Percentiles rank a stretch among this genome's conserved stretches.
Conservation (phyloP, 2,329 filamentous ascomycete species). For the Hypomyces rosellus region DNA sequence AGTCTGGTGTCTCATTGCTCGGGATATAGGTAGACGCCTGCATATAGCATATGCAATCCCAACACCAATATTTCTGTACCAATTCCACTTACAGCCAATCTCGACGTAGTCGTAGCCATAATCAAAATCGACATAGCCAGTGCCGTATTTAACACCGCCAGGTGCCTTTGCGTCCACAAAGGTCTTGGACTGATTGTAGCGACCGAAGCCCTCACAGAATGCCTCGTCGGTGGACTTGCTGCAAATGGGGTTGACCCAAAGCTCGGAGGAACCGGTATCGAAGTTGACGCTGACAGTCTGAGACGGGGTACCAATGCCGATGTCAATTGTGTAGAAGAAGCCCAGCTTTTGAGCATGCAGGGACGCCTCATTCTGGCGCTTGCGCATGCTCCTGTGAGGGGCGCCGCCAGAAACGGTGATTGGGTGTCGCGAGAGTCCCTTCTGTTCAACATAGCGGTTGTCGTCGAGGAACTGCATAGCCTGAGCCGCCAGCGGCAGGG, state of each 20-base stretch:
- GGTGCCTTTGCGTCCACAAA: slow-evolving; percentile 21
- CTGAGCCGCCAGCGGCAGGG: slow-evolving; percentile 21
- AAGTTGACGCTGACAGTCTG: slow-evolving; percentile 34
- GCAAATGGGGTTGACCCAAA: slow-evolving; percentile 38
- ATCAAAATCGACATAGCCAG: slow-evolving; percentile 25
- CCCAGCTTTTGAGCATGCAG: slow-evolving; percentile 22
- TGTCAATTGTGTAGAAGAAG: slow-evolving; percentile 33
- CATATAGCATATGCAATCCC: background rate
- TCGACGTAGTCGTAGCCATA: slow-evolving; percentile 29
- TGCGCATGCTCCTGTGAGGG: slow-evolving; percentile 20
- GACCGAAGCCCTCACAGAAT: slow-evolving; percentile 24
- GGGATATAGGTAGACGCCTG: too few relatives aligned
- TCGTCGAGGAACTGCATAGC: slow-evolving; percentile 18
- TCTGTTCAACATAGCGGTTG: slow-evolving; percentile 16
- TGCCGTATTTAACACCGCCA: slow-evolving; percentile 25
- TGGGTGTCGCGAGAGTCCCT: slow-evolving; percentile 25
- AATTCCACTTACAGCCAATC: slow-evolving; percentile 25
- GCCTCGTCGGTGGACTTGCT: slow-evolving; percentile 21
- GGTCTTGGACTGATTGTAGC: slow-evolving; percentile 25
- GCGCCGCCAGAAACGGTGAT: slow-evolving; percentile 23
- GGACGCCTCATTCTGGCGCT: slow-evolving; percentile 23
- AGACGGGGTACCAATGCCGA: slow-evolving; percentile 32
- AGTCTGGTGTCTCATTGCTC: too few relatives aligned
- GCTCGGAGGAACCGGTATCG: slow-evolving; percentile 36
- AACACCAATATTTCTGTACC: background rate